Evolutionary conservation across 495 filamentous ascomycete genomes (phyloP), one percentile per base, ranked within the genome.

Genomic region (Penicillium macrosclerotiorum): DNA sequence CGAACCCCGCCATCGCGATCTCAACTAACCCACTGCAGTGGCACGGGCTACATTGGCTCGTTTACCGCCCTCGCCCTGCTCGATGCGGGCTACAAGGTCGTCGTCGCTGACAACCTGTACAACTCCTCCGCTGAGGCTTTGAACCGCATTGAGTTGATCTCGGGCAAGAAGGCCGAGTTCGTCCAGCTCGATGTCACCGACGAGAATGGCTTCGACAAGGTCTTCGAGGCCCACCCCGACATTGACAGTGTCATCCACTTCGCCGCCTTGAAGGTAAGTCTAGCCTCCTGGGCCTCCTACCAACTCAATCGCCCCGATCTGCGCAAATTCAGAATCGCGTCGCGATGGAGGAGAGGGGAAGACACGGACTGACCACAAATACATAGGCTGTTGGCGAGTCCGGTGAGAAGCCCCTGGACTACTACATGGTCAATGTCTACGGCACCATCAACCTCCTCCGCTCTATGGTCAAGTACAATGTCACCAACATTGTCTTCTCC

Each of bases 191-290:
- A 98, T 72, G 79, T 98, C 59, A 95, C 90, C 47, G 79, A 95
- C 63, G 82, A 90, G 65, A 76, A 78, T 26, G 84, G 72, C 24
- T 82, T 97, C 47, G 89, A 96, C 72, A 81, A 84, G 61, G 86
- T 96, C 50, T 96, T 98, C 65, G 75, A 79, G 49, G 87, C 84
- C 37, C 87, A 97, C 71, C 89, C 90, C 22, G 84, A 89, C 55
- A 95, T 98, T 62, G 89, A 95, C 78, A 94, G 87, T 65, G 93
- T 96, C 37, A 96, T 98, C 49, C 93, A 98, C 74, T 98, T 98
- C 65, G 94, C 93, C 36, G 93, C 93, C 13, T 79, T 98, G 52
- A 98, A 98, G 87, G 90, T 89, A 69, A 48, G 78, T 60, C 36
- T 11, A 26, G n/a, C n/a, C n/a, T n/a, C n/a, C n/a, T n/a, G n/a